A percentile compares a stretch with the other conserved stretches of the same genome.
Conservation (phyloP, 2,329 filamentous ascomycete species). For the Lasiodiplodia sp. region DNA sequence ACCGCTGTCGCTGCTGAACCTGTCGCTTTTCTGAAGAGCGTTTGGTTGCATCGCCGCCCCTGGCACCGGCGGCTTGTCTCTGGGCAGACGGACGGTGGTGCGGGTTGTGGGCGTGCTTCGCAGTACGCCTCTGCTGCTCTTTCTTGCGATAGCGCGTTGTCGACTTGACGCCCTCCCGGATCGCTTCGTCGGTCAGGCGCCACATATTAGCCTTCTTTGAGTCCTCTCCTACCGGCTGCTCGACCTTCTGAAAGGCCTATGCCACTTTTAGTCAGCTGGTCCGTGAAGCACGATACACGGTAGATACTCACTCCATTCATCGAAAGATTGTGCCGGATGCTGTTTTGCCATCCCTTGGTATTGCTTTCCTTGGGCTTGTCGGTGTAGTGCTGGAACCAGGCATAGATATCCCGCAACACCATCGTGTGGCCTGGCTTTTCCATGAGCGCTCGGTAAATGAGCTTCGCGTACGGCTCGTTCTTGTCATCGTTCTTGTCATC, state of each 20-base stretch:
- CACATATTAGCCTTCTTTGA: conserved; percentile 76
- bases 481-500: conserved; percentile 42
- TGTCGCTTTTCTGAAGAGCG: background rate
- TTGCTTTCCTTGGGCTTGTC: conserved; percentile 70
- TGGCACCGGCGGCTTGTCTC: conserved; percentile 54
- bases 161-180: conserved; percentile 77
- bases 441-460: conserved; percentile 80
- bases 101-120: conserved; percentile 27
- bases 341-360: conserved; percentile 85
- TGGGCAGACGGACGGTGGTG: conserved; percentile 42
- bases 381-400: conserved; percentile 86
- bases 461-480: conserved; percentile 78
- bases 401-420: conserved; percentile 85
- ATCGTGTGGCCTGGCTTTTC: conserved; percentile 71
- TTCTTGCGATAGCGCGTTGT: conserved; percentile 70
- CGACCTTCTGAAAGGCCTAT: conserved; percentile 64
- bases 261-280: conserved; percentile 20
- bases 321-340: conserved; percentile 91
- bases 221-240: conserved; percentile 54
- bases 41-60: conserved; percentile 53
- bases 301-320: conserved; percentile 83
- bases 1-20: background rate
- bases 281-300: conserved; percentile 3
- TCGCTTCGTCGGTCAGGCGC: conserved; percentile 75
- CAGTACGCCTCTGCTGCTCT: conserved; percentile 25